These are phyloP conservation scores for Penicillium paradoxum DNA, from an alignment of 495 filamentous ascomycete species.

Conservation along the genomic window DNA sequence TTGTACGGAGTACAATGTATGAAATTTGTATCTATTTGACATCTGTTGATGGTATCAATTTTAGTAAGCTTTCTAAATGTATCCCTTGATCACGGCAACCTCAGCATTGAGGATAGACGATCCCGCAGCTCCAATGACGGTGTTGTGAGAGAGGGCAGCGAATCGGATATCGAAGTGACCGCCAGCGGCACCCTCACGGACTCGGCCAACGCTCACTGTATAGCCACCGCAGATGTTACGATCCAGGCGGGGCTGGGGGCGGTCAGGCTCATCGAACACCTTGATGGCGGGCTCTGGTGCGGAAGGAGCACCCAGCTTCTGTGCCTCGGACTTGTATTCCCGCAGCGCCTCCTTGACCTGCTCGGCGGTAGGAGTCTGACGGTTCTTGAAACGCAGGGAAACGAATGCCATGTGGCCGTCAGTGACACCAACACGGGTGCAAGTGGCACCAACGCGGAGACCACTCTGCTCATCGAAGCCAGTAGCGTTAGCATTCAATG, in stretches of 20 bases:
- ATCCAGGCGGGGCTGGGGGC: conserved; percentile 82
- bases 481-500: conserved; percentile 57
- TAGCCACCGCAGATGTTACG: conserved; percentile 70
- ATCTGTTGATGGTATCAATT: conserved; percentile 24
- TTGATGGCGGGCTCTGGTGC: conserved; percentile 68
- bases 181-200: conserved; percentile 63
- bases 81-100: conserved; percentile 85
- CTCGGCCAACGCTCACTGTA: conserved; percentile 73
- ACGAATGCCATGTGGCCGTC: conserved; percentile 85
- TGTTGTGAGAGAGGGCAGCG: conserved; percentile 79
- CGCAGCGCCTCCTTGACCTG: conserved; percentile 64
- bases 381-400: conserved; percentile 63
- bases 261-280: conserved; percentile 74
- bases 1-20: background rate
- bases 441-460: conserved; percentile 70
- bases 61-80: conserved; percentile 48
- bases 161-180: conserved; percentile 81
- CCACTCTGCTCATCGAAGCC: conserved; percentile 59
- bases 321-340: conserved; percentile 68
- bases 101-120: conserved; percentile 94
- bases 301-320: conserved; percentile 69
- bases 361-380: conserved; percentile 53
- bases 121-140: conserved; percentile 90
- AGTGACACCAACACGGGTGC: conserved; percentile 76
- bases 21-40: conserved; percentile 23